These are phyloP conservation scores for Diplotaxis tenuifolia DNA, from an alignment of 345 rosid genomes.

Conservation along the genomic window DNA sequence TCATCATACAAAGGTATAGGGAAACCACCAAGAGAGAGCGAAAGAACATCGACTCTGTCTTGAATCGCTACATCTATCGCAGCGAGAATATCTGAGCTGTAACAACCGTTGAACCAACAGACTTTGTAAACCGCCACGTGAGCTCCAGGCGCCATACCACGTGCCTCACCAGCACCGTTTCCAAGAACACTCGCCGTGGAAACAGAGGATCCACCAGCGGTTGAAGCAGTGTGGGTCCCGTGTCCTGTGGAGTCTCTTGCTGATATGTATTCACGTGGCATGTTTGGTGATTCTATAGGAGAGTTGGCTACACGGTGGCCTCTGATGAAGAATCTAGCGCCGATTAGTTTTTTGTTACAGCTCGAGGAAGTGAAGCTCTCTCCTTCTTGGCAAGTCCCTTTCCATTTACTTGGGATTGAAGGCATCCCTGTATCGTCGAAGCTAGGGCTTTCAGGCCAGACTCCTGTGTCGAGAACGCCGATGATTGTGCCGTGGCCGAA, in stretches of 20 bases:
- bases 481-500: constrained; percentile 66
- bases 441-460: constrained; percentile 96
- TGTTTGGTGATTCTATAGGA: constrained; percentile 34
- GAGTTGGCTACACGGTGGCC: constrained; percentile 69
- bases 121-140: constrained; percentile 87
- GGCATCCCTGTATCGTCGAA: constrained; percentile 73
- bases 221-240: constrained; percentile 90
- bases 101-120: constrained; percentile 85
- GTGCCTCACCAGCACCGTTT: constrained; percentile 70
- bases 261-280: constrained; percentile 58
- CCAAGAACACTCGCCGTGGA: constrained; percentile 68
- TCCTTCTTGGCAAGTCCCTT: constrained; percentile 79
- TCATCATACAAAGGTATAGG: constrained; percentile 82
- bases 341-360: constrained; percentile 81
- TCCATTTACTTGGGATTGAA: constrained; percentile 66
- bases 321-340: constrained; percentile 77
- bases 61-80: constrained; percentile 78
- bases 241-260: constrained; percentile 83
- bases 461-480: constrained; percentile 82
- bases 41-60: constrained; percentile 82
- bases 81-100: constrained; percentile 85
- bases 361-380: constrained; percentile 50
- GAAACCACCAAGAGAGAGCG: constrained; percentile 86
- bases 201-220: constrained; percentile 78
- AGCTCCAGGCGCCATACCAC: constrained; percentile 86